Evolutionary conservation across 805 yeast species (phyloP), one percentile per base, ranked within the genome.

Genomic region (Candida berthetii): DNA sequence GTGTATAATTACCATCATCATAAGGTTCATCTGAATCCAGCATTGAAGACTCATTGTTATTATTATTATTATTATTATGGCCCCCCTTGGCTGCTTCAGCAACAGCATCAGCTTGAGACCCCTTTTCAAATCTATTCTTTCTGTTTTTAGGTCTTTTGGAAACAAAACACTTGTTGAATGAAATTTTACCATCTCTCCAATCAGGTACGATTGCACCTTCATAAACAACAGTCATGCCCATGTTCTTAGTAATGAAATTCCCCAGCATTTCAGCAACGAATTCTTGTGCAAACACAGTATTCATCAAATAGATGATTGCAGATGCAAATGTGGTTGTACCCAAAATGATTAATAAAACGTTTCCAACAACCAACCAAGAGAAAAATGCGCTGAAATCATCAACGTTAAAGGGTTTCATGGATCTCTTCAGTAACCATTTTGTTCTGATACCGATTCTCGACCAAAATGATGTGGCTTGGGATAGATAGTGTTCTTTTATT

Each of bases 311-410:
- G 11, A 93, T 71, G 2, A 90, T 70, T 36, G 89, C 57, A 5
- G 97, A 89, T 22, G 87, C 77, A 58, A 91, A 91, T 2, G 98
- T 88, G 2, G 99, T 93, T 10, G 99, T 91, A 9, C 91, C 97
- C 20, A 90, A 63, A 17, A 88, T 65, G 40, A 93, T 72, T 64
- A 95, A 69, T 8, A 87, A 60, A 2, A 85, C 81, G 55, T 93
- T 91, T 3, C 96, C 95, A 57, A 93, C 82, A 38, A 93, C 74
- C 24, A 93, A 66, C 96, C 98, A 90, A 7, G 96, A 85, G 43
- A 91, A 78, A 47, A 93, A 71, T 3, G 98, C 98, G 29, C 88
- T 76, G 42, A 89, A 74, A 54, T 91, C 97, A 62, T 93, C 98
- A n/a, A 85, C 77, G 57, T 84, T 90, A 65, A 87, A 86, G 1